Conservation (phyloP, 2,329 filamentous ascomycete genomes). For the Corniculantispora saksenae region DNA sequence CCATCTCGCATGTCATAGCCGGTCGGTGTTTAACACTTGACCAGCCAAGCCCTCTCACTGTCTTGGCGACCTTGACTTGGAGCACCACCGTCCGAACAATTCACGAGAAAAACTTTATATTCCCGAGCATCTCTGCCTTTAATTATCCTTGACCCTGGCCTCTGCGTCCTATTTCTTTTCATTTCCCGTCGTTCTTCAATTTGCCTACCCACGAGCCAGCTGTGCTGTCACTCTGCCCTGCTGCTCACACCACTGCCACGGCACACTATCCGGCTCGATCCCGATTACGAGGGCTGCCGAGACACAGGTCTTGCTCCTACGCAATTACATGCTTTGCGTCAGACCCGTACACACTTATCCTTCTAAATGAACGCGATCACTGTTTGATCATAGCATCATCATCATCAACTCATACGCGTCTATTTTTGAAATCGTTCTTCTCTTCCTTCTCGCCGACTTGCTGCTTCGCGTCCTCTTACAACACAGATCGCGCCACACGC, state of each 20-base stretch:
- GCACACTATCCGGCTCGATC: background rate
- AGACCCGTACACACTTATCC: background rate
- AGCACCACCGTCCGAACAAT: background rate
- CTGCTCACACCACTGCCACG: background rate
- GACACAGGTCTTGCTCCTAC: slow-evolving; percentile 1
- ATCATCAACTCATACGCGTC: background rate
- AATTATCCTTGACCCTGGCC: background rate
- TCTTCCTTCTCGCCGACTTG: background rate
- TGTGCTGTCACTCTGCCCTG: background rate
- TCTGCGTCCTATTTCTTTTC: background rate
- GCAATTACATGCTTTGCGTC: background rate
- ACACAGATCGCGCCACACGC: background rate
- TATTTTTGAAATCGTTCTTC: background rate
- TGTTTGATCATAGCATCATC: background rate
- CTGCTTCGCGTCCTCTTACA: background rate
- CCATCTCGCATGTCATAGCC: background rate
- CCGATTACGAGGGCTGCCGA: slow-evolving; percentile 1
- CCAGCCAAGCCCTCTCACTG: background rate
- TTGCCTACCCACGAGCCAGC: too few species aligned
- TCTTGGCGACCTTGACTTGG: background rate
- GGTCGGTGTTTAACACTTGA: background rate
- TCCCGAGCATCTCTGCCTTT: background rate
- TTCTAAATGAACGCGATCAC: background rate
- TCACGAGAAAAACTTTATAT: background rate
- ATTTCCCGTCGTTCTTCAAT: background rate